phyloP scores from a whole-genome alignment of 805 yeast species.

The Sugiyamaella boreocaroliniensis region DNA sequence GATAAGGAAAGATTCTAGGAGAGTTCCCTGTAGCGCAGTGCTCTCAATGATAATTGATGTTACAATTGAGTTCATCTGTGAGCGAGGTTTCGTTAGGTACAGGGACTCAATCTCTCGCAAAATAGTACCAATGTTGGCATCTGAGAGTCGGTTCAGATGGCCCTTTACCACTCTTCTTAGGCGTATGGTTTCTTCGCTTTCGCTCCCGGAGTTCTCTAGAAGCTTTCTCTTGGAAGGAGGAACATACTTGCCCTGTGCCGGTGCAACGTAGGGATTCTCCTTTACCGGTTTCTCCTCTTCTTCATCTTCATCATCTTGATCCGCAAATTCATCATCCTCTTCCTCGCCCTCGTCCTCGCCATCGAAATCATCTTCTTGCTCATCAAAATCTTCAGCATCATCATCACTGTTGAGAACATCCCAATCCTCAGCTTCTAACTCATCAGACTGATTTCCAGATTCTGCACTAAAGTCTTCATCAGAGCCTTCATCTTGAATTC shows the following conservation, averaged over 20 bases:
- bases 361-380: slow-evolving; percentile 22
- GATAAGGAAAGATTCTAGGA: slow-evolving; percentile 72
- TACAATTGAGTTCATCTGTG: slow-evolving; percentile 65
- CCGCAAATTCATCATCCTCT: slow-evolving; percentile 19
- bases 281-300: slow-evolving; percentile 24
- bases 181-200: slow-evolving; percentile 42
- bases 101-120: slow-evolving; percentile 60
- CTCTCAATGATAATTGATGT: slow-evolving; percentile 59
- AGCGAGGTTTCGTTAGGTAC: slow-evolving; percentile 65
- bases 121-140: slow-evolving; percentile 68
- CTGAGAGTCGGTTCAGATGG: slow-evolving; percentile 81
- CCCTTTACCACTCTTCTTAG: slow-evolving; percentile 69
- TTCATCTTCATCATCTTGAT: neutral
- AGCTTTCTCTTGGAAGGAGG: slow-evolving; percentile 80
- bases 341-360: slow-evolving; percentile 17
- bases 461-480: neutral
- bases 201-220: slow-evolving; percentile 29
- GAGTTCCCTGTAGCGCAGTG: slow-evolving; percentile 53
- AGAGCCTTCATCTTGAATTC: slow-evolving; percentile 12
- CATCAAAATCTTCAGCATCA: slow-evolving; percentile 23
- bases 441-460: slow-evolving; percentile 14
- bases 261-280: slow-evolving; percentile 65
- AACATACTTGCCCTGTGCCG: slow-evolving; percentile 47
- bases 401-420: slow-evolving; percentile 6
- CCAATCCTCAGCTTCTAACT: slow-evolving; percentile 18